Base-by-base conservation (phyloP, 495 filamentous ascomycete species). In the Penicillium goetzii region DNA sequence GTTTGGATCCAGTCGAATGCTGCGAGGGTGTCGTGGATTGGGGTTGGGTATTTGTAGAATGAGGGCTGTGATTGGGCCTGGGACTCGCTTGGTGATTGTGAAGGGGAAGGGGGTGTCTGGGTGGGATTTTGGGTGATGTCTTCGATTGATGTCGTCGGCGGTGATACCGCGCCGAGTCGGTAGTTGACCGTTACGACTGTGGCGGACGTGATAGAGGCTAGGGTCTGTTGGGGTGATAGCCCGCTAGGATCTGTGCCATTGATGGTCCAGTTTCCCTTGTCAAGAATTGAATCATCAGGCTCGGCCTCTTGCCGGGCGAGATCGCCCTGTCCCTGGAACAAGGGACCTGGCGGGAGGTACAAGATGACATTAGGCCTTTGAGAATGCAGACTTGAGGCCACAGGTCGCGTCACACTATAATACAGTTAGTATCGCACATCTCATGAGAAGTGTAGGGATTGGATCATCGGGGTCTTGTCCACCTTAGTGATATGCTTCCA, bases 131-230 rank as follows among this genome's bases (percentile, higher is more conserved):
- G 34, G 17, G 4, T 30, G 26, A 36, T 4, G 6, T 33, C 50
- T 55, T 43, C 36, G 8, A 28, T 19, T 49, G 34, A 30, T 70
- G 62, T 79, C 32, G 74, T 77, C 26, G 78, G 74, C 19, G 30
- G 30, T 3, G 76, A 67, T 60, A 78, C 76, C 38, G 71, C 74
- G n/a, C 83, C 80, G 7, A 81, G 69, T 14, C 78, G 77, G 63
- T 79, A 81, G 50, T 79, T 76, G 40, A 81, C 67, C 11, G 77
- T 81, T 10, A 79, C 77, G 6, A 81, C 66, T 8, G 74, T 74
- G 2, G 76, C 72, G 19, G 67, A 71, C 9, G 77, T 72, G 4
- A 59, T 59, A 2, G 67, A 61, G 23, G 78, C 74, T 7, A 79
- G 60, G 3, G 57, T 17, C 59, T 72, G 69, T 28, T 76, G 72